These are phyloP conservation scores for Sutorius eximius DNA, from an alignment of 1,284 basidiomycete genomes.

Conservation along the genomic window DNA sequence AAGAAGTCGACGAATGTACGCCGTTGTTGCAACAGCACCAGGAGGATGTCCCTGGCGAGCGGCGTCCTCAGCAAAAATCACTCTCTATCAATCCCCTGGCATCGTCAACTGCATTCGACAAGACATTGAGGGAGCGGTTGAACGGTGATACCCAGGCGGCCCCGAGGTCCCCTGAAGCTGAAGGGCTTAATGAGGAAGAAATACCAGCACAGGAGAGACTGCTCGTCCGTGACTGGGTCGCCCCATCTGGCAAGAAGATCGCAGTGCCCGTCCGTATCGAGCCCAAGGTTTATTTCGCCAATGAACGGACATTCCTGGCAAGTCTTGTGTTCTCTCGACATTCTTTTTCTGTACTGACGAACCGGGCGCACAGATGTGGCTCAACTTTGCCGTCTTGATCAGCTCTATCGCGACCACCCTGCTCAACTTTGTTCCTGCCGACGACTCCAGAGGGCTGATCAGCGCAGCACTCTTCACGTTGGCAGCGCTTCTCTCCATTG, in stretches of 20 bases:
- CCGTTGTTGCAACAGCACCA: slow-evolving; percentile 38
- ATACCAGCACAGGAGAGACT: slow-evolving; percentile 52
- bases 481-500: slow-evolving; percentile 85
- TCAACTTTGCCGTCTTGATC: slow-evolving; percentile 88
- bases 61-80: slow-evolving; percentile 38
- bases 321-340: slow-evolving; percentile 26
- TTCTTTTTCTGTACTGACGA: slow-evolving; percentile 15
- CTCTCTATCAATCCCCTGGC: slow-evolving; percentile 84
- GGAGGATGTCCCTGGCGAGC: slow-evolving; percentile 18
- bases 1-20: slow-evolving; percentile 42
- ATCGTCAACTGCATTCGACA: slow-evolving; percentile 78
- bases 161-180: slow-evolving; percentile 40
- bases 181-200: slow-evolving; percentile 42
- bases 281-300: slow-evolving; percentile 98
- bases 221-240: slow-evolving; percentile 74
- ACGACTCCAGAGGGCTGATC: slow-evolving; percentile 79
- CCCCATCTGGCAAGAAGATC: slow-evolving; percentile 87
- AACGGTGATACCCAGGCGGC: slow-evolving; percentile 39
- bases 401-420: slow-evolving; percentile 87
- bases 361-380: slow-evolving; percentile 74
- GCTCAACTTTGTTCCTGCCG: slow-evolving; percentile 82
- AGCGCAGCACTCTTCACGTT: slow-evolving; percentile 87
- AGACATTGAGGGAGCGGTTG: slow-evolving; percentile 68
- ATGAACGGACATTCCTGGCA: slow-evolving; percentile 88
- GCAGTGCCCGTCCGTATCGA: slow-evolving; percentile 92